Evolutionary conservation across 23 red algal species (phyloP).

Genomic region (Gracilaria gracilis): DNA sequence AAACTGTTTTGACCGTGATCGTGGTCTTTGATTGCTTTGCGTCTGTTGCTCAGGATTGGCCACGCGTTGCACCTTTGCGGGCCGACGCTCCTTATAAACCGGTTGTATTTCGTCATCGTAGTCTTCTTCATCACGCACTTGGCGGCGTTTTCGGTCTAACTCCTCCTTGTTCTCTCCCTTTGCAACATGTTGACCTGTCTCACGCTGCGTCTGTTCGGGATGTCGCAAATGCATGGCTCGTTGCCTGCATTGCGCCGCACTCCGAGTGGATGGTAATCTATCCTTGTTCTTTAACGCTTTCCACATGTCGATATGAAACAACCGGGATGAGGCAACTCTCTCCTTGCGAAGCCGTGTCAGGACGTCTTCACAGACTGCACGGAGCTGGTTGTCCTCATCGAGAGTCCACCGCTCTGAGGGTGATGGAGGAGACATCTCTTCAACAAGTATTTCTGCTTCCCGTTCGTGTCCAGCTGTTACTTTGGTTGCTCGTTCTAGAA

Average conservation of each 20-base stretch:
- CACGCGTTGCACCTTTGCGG: neutral
- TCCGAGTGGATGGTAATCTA: neutral
- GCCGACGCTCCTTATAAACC: neutral
- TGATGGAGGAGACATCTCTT: neutral
- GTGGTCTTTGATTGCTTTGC: neutral
- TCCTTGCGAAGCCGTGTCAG: neutral
- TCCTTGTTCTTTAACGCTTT: neutral
- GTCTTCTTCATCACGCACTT: neutral
- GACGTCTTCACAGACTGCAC: neutral
- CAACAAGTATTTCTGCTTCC: neutral
- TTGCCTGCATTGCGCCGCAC: neutral
- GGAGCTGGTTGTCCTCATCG: constrained; percentile 11
- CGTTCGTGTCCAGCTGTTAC: neutral
- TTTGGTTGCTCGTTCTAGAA: neutral
- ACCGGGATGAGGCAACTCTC: no score
- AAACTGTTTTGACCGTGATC: neutral
- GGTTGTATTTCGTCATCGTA: constrained; percentile 19
- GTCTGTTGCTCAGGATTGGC: neutral
- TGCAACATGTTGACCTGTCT: neutral
- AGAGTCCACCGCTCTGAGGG: neutral
- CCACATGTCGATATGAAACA: neutral
- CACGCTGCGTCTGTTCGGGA: no score
- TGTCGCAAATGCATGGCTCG: neutral
- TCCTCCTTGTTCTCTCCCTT: neutral
- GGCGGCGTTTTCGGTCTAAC: neutral